Conservation (phyloP, 441 rosid species). For the Populus hybrid region DNA sequence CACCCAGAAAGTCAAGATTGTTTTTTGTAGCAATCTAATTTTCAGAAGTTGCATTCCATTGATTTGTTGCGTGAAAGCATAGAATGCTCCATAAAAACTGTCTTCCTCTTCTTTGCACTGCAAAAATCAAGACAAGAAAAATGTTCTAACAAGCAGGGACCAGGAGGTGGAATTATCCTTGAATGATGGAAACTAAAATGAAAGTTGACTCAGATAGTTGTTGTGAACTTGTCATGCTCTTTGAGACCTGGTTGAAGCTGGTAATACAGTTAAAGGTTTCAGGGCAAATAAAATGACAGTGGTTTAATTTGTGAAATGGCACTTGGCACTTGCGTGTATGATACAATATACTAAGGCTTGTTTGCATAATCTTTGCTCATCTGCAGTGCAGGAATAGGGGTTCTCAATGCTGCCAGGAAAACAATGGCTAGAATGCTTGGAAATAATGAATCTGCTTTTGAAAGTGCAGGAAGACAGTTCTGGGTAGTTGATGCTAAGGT, state of each 20-base stretch:
- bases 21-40: not conserved
- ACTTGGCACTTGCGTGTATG: not conserved
- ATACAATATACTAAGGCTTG: slow-evolving; percentile 14
- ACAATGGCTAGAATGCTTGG: slow-evolving; percentile 99
- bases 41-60: not conserved
- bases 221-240: not conserved
- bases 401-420: slow-evolving; percentile 95
- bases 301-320: slow-evolving; percentile 4
- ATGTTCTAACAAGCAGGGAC: no score
- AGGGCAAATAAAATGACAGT: not conserved
- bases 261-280: not conserved
- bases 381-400: slow-evolving; percentile 97
- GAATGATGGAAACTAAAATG: no score
- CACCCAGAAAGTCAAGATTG: slow-evolving; percentile 5
- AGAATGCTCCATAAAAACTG: no score
- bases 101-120: no score
- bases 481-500: slow-evolving; percentile 99
- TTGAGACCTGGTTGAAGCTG: not conserved
- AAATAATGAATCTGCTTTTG: slow-evolving; percentile 82
- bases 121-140: no score
- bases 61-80: slow-evolving; percentile 1
- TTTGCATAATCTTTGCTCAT: slow-evolving; percentile 26
- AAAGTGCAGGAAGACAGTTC: slow-evolving; percentile 91
- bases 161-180: no score
- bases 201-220: no score